Percentiles rank a stretch among this genome's conserved stretches.
phyloP scores from a whole-genome alignment of 495 filamentous ascomycete species.

The Hypoxylon fuscum region DNA sequence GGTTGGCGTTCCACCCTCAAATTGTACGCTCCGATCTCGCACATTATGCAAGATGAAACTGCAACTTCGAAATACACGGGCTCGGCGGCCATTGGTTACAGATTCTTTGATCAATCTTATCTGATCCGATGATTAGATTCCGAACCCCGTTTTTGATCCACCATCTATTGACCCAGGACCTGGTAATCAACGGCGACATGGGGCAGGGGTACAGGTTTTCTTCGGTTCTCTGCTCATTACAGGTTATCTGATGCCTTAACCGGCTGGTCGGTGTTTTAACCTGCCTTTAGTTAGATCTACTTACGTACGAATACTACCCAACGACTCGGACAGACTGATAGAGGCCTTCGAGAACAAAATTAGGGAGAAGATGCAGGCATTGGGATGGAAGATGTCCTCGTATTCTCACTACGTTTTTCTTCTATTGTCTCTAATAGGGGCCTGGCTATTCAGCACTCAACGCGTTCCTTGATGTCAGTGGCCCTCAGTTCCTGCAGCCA shows the following conservation, averaged over 20 bases:
- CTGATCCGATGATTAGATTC: conserved; percentile 58
- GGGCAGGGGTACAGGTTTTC: conserved; percentile 21
- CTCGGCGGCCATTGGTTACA: conserved; percentile 21
- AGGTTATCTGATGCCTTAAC: not conserved
- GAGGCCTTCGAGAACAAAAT: no score
- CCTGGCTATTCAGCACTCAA: not conserved
- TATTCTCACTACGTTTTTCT: no score
- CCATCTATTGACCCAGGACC: conserved; percentile 28
- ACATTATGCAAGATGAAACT: conserved; percentile 8
- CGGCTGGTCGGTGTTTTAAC: not conserved
- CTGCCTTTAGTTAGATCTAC: not conserved
- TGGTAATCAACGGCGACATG: conserved; percentile 24
- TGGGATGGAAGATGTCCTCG: no score
- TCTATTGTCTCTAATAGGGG: no score
- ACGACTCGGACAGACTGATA: no score
- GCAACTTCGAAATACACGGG: not conserved
- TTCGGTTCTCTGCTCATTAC: conserved; percentile 4
- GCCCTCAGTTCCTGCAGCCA: not conserved
- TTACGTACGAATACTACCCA: conserved; percentile 7
- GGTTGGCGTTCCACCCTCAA: conserved; percentile 10
- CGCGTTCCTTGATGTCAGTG: conserved; percentile 3
- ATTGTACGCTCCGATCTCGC: conserved; percentile 41
- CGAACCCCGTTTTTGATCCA: conserved; percentile 7
- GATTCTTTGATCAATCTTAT: conserved; percentile 53
- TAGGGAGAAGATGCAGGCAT: no score